Evolutionary conservation across 2,329 filamentous ascomycete species (phyloP).

Genomic region (Pseudogymnoascus sp.): DNA sequence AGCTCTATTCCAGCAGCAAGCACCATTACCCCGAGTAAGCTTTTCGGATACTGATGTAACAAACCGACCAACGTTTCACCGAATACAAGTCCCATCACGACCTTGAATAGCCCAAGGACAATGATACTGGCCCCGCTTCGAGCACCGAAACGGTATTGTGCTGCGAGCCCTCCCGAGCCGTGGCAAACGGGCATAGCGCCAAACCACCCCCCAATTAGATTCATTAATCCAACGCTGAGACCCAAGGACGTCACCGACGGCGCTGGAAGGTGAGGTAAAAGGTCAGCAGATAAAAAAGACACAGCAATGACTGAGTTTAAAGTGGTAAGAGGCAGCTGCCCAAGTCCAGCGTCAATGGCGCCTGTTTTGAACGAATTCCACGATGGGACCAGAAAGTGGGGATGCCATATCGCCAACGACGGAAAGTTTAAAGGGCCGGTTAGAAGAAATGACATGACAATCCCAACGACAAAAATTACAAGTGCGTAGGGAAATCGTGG

Average conservation of each 20-base stretch:
- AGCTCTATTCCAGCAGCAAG: conserved; percentile 82
- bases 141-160: conserved; percentile 84
- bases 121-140: conserved; percentile 79
- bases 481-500: conserved; percentile 71
- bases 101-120: conserved; percentile 65
- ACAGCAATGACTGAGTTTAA: conserved; percentile 91
- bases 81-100: conserved; percentile 66
- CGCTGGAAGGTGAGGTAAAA: conserved; percentile 59
- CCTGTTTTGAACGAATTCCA: conserved; percentile 40
- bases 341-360: conserved; percentile 49
- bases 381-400: conserved; percentile 41
- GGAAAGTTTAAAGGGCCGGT: conserved; percentile 37
- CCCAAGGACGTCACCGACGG: conserved; percentile 71
- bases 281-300: conserved; percentile 65
- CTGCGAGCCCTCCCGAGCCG: conserved; percentile 81
- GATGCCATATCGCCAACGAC: conserved; percentile 50
- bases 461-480: conserved; percentile 57
- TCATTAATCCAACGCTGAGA: conserved; percentile 74
- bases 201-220: conserved; percentile 79
- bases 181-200: conserved; percentile 95
- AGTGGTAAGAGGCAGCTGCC: conserved; percentile 82
- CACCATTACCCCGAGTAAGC: conserved; percentile 78
- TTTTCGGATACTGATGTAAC: conserved; percentile 63
- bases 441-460: conserved; percentile 51
- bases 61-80: conserved; percentile 65